Evolutionary conservation across 495 filamentous ascomycete genomes (phyloP).

Genomic region (Trichoderma asperelloides): DNA sequence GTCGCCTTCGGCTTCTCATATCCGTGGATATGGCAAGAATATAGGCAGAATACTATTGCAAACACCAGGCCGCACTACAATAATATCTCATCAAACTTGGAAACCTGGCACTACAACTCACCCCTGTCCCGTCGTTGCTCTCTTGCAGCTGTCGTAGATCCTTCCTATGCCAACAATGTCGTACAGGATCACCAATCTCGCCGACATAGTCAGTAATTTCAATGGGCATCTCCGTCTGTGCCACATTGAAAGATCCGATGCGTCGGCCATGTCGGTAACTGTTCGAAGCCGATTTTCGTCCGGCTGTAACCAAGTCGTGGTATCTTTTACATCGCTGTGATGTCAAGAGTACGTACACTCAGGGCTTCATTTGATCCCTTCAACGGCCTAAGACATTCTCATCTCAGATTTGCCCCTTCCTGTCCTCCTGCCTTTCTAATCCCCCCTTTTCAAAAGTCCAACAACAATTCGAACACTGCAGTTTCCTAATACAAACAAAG

Average conservation of each 20-base stretch:
- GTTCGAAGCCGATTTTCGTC: conserved; percentile 1
- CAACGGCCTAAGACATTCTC: neutral
- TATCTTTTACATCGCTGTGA: neutral
- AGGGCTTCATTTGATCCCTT: neutral
- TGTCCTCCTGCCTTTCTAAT: neutral
- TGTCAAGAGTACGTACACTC: neutral
- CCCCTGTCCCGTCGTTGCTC: neutral
- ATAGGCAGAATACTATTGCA: neutral
- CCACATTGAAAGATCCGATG: neutral
- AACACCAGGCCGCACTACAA: neutral
- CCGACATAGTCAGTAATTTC: neutral
- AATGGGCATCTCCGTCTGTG: neutral
- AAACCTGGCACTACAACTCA: neutral
- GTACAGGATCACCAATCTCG: neutral
- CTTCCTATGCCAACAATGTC: neutral
- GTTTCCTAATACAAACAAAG: neutral
- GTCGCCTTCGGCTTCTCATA: neutral
- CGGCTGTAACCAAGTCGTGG: neutral
- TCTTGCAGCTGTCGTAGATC: neutral
- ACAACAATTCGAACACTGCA: neutral
- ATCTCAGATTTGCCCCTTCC: neutral
- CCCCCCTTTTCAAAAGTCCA: neutral
- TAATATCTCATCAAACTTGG: neutral
- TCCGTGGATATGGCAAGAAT: neutral
- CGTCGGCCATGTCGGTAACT: conserved; percentile 6